Evolutionary conservation across 148 eudicot species (phyloP).

Genomic region (Cornus florida): DNA sequence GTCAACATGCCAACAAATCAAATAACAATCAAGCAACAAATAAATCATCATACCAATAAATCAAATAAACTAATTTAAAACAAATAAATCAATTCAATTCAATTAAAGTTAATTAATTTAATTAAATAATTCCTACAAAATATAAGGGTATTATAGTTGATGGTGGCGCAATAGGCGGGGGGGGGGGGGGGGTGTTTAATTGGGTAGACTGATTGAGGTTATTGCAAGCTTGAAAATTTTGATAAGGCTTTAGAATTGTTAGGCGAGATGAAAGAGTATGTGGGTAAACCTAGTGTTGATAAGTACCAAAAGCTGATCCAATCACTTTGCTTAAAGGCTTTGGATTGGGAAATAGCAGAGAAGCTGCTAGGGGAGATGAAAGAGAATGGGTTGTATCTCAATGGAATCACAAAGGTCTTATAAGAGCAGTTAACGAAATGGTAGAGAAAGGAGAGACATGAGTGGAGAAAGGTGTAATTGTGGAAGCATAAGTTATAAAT

Average conservation of each 20-base stretch:
- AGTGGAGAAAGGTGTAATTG: constrained; percentile 18
- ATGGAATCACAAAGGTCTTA: constrained; percentile 64
- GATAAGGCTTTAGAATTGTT: constrained; percentile 72
- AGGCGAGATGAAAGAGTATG: constrained; percentile 66
- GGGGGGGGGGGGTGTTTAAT: too few species aligned
- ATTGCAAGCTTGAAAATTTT: constrained; percentile 72
- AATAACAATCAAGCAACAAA: too few species aligned
- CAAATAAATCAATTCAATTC: too few species aligned
- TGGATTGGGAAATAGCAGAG: constrained; percentile 86
- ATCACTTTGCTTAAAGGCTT: constrained; percentile 81
- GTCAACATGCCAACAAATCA: too few species aligned
- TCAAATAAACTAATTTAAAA: too few species aligned
- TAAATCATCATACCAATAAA: too few species aligned
- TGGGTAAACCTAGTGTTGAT: constrained; percentile 66
- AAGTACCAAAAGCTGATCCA: constrained; percentile 84
- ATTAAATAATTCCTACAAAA: too few species aligned
- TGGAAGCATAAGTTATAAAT: constrained; percentile 30
- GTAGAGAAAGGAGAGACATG: constrained; percentile 27
- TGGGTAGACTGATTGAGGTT: too few species aligned
- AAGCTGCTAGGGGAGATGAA: constrained; percentile 69
- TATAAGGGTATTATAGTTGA: too few species aligned
- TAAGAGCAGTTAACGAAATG: constrained; percentile 64
- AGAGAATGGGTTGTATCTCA: constrained; percentile 61
- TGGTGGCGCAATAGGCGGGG: too few species aligned
- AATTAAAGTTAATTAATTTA: too few species aligned